phyloP scores from a whole-genome alignment of 805 yeast genomes.

The Lipomyces orientalis region DNA sequence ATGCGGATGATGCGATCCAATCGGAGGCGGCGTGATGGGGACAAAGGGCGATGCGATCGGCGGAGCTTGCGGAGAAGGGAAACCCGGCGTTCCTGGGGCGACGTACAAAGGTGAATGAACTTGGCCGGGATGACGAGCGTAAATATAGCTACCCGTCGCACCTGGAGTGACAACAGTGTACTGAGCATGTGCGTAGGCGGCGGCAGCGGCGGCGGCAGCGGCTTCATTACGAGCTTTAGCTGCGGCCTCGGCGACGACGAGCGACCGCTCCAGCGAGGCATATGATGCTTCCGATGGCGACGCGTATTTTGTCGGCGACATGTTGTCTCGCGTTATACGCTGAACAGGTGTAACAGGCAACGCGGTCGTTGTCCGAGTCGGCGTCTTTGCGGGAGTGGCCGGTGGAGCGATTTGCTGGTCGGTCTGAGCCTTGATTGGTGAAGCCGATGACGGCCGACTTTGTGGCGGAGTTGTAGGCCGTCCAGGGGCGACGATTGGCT shows the following conservation, averaged over 20 bases:
- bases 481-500: not conserved
- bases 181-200: not conserved
- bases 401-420: slow-evolving; percentile 16
- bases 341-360: slow-evolving; percentile 26
- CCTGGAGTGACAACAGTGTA: slow-evolving; percentile 3
- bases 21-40: slow-evolving; percentile 9
- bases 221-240: slow-evolving; percentile 16
- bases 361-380: slow-evolving; percentile 9
- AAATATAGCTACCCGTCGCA: not conserved
- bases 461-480: slow-evolving; percentile 24
- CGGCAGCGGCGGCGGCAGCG: slow-evolving; percentile 17
- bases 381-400: slow-evolving; percentile 24
- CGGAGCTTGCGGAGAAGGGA: slow-evolving; percentile 2
- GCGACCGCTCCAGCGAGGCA: slow-evolving; percentile 34
- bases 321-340: slow-evolving; percentile 7
- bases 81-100: slow-evolving; percentile 4
- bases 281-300: slow-evolving; percentile 36
- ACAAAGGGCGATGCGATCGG: not conserved
- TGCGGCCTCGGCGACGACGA: slow-evolving; percentile 34
- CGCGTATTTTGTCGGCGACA: slow-evolving; percentile 23
- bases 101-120: slow-evolving; percentile 9
- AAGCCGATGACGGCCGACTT: slow-evolving; percentile 23
- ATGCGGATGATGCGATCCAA: slow-evolving; percentile 9
- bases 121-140: slow-evolving; percentile 11
- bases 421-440: slow-evolving; percentile 11